Evolutionary conservation across 306 rosid species (phyloP).

Genomic region (Alnus rubra): DNA sequence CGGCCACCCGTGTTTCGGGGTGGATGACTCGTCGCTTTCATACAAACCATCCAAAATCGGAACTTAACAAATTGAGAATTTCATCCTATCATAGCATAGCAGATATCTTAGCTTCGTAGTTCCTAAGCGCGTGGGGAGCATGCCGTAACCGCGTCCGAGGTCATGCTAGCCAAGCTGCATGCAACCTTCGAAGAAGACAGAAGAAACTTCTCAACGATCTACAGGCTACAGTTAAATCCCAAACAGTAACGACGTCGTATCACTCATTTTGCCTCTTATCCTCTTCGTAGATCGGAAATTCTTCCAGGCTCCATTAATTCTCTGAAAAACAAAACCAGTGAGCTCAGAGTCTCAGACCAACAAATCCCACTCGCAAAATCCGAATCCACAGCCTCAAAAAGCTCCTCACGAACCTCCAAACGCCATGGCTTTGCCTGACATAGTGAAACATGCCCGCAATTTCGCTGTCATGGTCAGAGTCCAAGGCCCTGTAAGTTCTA

Average conservation of each 20-base stretch:
- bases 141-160: too few relatives aligned
- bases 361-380: not conserved
- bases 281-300: not conserved
- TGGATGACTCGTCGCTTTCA: too few relatives aligned
- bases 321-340: not conserved
- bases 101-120: too few relatives aligned
- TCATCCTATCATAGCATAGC: too few relatives aligned
- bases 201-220: not conserved
- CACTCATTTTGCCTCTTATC: not conserved
- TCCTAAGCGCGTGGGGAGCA: too few relatives aligned
- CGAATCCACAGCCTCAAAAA: not conserved
- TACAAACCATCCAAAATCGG: too few relatives aligned
- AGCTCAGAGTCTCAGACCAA: not conserved
- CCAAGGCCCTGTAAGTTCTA: constrained; percentile 79
- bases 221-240: too few relatives aligned
- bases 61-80: too few relatives aligned
- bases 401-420: not conserved
- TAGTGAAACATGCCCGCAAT: constrained; percentile 65
- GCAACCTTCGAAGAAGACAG: not conserved
- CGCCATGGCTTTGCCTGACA: constrained; percentile 58
- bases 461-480: constrained; percentile 85
- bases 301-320: not conserved
- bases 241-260: not conserved
- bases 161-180: not conserved
- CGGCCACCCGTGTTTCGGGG: too few relatives aligned